These are phyloP conservation scores for Dichotomocladium elegans DNA, from an alignment of 371 early-diverging fungal genomes.

Conservation along the genomic window DNA sequence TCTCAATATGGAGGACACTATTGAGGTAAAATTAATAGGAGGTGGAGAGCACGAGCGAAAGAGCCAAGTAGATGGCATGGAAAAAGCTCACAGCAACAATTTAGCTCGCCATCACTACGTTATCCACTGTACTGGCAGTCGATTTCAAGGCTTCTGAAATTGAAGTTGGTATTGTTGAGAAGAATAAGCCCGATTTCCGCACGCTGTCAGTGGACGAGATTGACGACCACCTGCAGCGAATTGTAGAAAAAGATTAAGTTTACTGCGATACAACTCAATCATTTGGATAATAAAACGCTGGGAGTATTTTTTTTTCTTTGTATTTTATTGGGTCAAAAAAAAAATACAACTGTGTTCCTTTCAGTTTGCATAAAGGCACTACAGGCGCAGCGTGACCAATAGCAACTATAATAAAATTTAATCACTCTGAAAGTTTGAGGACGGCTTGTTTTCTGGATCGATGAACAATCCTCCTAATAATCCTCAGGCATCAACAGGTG, in stretches of 20 bases:
- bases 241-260: conserved; percentile 79
- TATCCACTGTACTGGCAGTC: conserved; percentile 86
- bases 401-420: no score
- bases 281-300: no score
- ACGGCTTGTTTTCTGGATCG: no score
- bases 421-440: no score
- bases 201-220: conserved; percentile 81
- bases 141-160: conserved; percentile 95
- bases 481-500: no score
- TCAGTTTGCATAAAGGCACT: neutral
- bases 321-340: neutral
- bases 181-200: conserved; percentile 75
- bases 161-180: conserved; percentile 88
- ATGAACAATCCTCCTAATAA: no score
- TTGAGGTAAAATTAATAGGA: conserved; percentile 66
- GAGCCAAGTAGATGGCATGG: neutral
- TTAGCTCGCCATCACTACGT: conserved; percentile 90
- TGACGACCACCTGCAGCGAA: conserved; percentile 87
- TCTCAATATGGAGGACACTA: conserved; percentile 79
- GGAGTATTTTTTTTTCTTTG: no score
- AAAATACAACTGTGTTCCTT: neutral
- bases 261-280: neutral
- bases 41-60: neutral
- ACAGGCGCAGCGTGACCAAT: no score
- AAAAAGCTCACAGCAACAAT: no score